Evolutionary conservation across 73 alveolate species (phyloP).

Genomic region (Paramecium caudatum): DNA sequence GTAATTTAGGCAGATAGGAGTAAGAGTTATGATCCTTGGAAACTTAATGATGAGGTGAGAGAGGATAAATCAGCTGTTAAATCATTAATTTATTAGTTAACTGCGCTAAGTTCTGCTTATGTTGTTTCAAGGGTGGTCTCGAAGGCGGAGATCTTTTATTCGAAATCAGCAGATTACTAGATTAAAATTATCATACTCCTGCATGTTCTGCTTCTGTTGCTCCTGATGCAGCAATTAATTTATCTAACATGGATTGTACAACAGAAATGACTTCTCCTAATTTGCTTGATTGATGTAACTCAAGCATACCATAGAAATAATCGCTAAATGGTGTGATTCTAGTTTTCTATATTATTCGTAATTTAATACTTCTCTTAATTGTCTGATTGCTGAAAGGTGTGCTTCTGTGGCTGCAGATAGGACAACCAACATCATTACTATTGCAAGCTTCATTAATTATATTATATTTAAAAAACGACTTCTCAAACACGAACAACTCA

Average conservation of each 20-base stretch:
- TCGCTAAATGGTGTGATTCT: constrained; percentile 60
- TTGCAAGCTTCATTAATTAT: constrained; percentile 36
- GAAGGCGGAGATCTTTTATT: background rate
- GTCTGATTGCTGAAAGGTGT: background rate
- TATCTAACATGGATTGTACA: constrained; percentile 29
- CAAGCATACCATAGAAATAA: constrained; percentile 55
- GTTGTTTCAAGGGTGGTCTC: constrained; percentile 17
- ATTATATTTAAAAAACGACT: constrained; percentile 51
- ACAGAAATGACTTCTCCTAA: constrained; percentile 33
- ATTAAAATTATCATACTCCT: background rate
- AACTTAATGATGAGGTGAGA: constrained; percentile 40
- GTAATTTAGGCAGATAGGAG: background rate
- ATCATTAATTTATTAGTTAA: background rate
- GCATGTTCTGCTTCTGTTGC: constrained; percentile 52
- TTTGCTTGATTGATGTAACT: constrained; percentile 4
- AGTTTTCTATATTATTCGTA: constrained; percentile 2
- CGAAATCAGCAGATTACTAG: constrained; percentile 39
- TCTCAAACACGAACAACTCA: too few species aligned
- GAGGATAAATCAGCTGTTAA: constrained; percentile 29
- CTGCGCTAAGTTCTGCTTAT: constrained; percentile 23
- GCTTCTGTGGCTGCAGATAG: constrained; percentile 11
- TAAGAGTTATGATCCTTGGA: background rate
- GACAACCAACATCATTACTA: constrained; percentile 16
- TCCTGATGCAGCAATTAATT: constrained; percentile 20
- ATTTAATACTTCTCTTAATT: constrained; percentile 39